A percentile compares a stretch with the other conserved stretches of the same genome.
phyloP scores from a whole-genome alignment of 495 filamentous ascomycete species.

The Platismatia glauca region DNA sequence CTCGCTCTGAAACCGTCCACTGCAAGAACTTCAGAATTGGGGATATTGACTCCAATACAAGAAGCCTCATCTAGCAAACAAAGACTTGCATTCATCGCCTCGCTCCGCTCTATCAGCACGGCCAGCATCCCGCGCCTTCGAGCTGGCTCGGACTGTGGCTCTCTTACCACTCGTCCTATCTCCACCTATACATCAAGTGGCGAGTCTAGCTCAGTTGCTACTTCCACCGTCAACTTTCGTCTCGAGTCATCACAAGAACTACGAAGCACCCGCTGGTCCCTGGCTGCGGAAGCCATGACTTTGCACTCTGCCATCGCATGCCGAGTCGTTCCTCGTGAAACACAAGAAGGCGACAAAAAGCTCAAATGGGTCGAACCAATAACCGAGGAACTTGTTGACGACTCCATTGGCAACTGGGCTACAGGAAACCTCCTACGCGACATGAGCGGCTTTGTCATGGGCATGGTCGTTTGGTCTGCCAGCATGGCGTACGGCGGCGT shows the following conservation, averaged over 20 bases:
- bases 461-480: slow-evolving; percentile 15
- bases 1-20: neutral
- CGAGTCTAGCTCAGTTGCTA: neutral
- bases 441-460: slow-evolving; percentile 10
- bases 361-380: neutral
- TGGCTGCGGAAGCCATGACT: slow-evolving; percentile 9
- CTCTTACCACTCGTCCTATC: neutral
- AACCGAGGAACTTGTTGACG: slow-evolving; percentile 8
- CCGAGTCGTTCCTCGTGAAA: slow-evolving; percentile 2
- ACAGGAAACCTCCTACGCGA: slow-evolving; percentile 13
- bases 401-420: slow-evolving; percentile 5
- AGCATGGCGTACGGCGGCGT: slow-evolving; percentile 21
- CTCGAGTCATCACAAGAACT: neutral
- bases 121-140: neutral
- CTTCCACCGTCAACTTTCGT: neutral
- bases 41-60: neutral
- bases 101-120: neutral
- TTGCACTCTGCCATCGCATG: slow-evolving; percentile 10
- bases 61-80: neutral
- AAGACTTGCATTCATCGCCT: neutral
- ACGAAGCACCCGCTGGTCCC: slow-evolving; percentile 5
- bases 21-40: neutral
- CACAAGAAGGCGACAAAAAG: neutral
- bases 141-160: neutral
- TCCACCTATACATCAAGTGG: neutral